Percentiles rank a stretch among this genome's conserved stretches.
phyloP scores from a whole-genome alignment of 176 grass and related monocot species.

The Leersia perrieri region DNA sequence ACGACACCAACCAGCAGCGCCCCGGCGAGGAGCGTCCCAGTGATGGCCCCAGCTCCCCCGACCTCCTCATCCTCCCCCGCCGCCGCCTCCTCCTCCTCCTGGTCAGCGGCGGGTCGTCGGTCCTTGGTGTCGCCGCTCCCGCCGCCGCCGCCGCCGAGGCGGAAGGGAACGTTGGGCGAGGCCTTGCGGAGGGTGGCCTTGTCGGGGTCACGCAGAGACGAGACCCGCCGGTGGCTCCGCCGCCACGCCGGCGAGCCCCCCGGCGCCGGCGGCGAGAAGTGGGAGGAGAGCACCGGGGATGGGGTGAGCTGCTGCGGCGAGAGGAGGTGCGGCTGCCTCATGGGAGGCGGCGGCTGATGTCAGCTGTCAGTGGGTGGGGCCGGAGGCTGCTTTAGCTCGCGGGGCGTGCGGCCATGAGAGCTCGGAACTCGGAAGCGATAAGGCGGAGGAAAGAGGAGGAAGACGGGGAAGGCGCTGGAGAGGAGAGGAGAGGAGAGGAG shows the following conservation, averaged over 20 bases:
- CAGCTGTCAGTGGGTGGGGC: conserved; percentile 16
- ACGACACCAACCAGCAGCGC: conserved; percentile 76
- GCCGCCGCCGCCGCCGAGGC: conserved; percentile 36
- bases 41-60: conserved; percentile 41
- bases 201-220: conserved; percentile 69
- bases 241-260: conserved; percentile 33
- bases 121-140: conserved; percentile 34
- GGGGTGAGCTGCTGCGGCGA: conserved; percentile 35
- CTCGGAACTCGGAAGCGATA: conserved; percentile 38
- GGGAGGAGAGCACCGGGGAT: conserved; percentile 37
- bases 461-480: neutral
- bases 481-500: conserved; percentile 1
- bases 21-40: conserved; percentile 78
- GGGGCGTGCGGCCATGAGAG: conserved; percentile 32
- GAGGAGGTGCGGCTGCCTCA: conserved; percentile 66
- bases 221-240: conserved; percentile 34
- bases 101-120: conserved; percentile 14
- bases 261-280: conserved; percentile 45
- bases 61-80: conserved; percentile 19
- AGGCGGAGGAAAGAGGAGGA: neutral
- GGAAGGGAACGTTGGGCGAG: conserved; percentile 69
- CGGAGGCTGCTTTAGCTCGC: conserved; percentile 9
- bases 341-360: conserved; percentile 23
- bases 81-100: conserved; percentile 28
- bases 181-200: conserved; percentile 80